Evolutionary conservation across 139 green algal species (phyloP).

Genomic region (Gonium pectorale): DNA sequence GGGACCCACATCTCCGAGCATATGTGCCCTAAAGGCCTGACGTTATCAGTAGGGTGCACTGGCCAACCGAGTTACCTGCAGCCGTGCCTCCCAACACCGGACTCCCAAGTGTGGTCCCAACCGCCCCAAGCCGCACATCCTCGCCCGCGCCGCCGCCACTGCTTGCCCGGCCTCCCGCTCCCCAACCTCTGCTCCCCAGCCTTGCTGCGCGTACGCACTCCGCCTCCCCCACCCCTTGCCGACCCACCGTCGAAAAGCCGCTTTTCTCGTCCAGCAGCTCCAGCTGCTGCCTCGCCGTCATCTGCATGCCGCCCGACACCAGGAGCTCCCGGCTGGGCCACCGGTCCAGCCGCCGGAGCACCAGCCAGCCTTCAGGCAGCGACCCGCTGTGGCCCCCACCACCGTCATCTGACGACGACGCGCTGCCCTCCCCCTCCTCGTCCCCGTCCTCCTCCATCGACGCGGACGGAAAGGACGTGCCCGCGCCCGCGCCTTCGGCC

Average conservation of each 20-base stretch:
- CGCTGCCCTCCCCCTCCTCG: not conserved
- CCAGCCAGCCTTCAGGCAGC: not conserved
- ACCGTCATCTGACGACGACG: too few relatives aligned
- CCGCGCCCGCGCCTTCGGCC: not conserved
- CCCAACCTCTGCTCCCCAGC: not conserved
- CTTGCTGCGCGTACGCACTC: not conserved
- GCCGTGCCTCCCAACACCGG: too few relatives aligned
- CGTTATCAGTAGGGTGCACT: too few relatives aligned
- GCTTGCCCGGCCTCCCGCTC: too few relatives aligned
- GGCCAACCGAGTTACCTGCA: too few relatives aligned
- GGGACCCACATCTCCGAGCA: too few relatives aligned
- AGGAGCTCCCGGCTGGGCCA: not conserved
- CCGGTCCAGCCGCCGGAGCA: not conserved
- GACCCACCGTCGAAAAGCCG: constrained; percentile 20
- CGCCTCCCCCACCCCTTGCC: not conserved
- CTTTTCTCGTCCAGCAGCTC: constrained; percentile 24
- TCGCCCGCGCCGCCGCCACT: too few relatives aligned
- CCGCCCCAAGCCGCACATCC: too few relatives aligned
- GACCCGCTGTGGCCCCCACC: not conserved
- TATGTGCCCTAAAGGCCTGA: too few relatives aligned
- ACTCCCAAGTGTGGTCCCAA: too few relatives aligned
- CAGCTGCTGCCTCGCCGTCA: constrained; percentile 12
- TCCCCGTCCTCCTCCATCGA: not conserved
- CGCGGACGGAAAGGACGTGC: too few relatives aligned
- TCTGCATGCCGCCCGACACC: not conserved